phyloP scores from a whole-genome alignment of 1,284 basidiomycete species.

The Kalmanozyma brasiliensis region DNA sequence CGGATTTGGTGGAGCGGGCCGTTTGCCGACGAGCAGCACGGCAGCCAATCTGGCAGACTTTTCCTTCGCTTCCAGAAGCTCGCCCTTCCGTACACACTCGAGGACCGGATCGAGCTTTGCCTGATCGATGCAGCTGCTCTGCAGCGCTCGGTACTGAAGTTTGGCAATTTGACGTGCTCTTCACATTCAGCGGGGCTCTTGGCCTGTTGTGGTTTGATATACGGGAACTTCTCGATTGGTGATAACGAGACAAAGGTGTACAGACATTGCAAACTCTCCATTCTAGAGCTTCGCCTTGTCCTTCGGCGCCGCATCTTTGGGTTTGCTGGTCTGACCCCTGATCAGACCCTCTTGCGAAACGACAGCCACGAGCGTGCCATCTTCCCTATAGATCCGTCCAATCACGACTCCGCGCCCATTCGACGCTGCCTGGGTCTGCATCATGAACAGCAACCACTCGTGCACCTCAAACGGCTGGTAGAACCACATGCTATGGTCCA shows the following conservation, averaged over 20 bases:
- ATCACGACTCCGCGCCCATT: slow-evolving; percentile 62
- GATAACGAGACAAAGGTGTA: slow-evolving; percentile 6
- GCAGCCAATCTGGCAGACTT: slow-evolving; percentile 24
- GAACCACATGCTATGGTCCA: slow-evolving; percentile 67
- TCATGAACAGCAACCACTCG: slow-evolving; percentile 64
- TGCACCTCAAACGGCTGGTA: slow-evolving; percentile 60
- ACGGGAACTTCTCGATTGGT: too few species aligned
- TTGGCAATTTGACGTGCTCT: too few species aligned
- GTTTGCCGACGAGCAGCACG: slow-evolving; percentile 39
- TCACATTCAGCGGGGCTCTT: too few species aligned
- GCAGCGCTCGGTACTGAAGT: background rate
- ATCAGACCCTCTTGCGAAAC: slow-evolving; percentile 56
- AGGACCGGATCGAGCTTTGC: slow-evolving; percentile 28
- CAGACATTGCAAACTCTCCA: background rate
- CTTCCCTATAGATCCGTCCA: slow-evolving; percentile 59
- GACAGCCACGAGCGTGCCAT: slow-evolving; percentile 63
- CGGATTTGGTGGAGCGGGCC: slow-evolving; percentile 2
- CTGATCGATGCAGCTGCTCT: slow-evolving; percentile 1
- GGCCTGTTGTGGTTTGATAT: too few species aligned
- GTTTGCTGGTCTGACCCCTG: slow-evolving; percentile 18
- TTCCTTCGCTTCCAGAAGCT: slow-evolving; percentile 12
- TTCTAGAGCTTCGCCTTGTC: slow-evolving; percentile 37
- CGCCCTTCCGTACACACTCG: slow-evolving; percentile 10
- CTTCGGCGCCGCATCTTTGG: background rate
- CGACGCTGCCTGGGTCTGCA: slow-evolving; percentile 63